These are phyloP conservation scores for Acrocalymma vagum DNA, from an alignment of 2,329 filamentous ascomycete genomes.

Conservation along the genomic window DNA sequence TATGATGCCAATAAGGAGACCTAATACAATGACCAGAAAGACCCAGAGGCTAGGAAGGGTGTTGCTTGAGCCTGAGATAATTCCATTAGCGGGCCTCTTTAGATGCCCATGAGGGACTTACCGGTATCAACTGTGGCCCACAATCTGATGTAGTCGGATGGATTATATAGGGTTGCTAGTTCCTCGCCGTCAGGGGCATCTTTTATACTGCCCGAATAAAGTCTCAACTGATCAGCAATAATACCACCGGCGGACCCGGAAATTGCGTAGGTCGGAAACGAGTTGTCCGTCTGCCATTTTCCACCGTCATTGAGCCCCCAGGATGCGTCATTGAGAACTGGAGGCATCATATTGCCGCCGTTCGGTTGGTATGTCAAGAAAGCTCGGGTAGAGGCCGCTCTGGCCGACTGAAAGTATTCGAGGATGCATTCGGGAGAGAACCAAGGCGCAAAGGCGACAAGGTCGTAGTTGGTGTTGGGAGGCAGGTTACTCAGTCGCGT, in stretches of 20 bases:
- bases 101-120: constrained; percentile 24
- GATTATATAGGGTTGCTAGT: constrained; percentile 48
- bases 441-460: constrained; percentile 90
- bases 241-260: constrained; percentile 70
- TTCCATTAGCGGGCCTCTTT: constrained; percentile 12
- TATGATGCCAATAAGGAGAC: constrained; percentile 74
- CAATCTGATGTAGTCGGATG: constrained; percentile 59
- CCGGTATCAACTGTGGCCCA: constrained; percentile 59
- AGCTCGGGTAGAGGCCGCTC: constrained; percentile 66
- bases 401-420: constrained; percentile 72
- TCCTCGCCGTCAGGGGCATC: constrained; percentile 49
- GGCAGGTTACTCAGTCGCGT: constrained; percentile 76
- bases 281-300: constrained; percentile 75
- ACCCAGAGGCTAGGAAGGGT: constrained; percentile 80
- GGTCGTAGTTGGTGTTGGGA: constrained; percentile 69
- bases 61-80: constrained; percentile 58
- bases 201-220: constrained; percentile 80
- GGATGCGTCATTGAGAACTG: constrained; percentile 66
- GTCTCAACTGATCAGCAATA: constrained; percentile 75
- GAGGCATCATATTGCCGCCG: constrained; percentile 65
- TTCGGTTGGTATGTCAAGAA: constrained; percentile 65
- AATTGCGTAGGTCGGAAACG: constrained; percentile 85
- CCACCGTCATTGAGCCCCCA: constrained; percentile 78
- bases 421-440: constrained; percentile 75
- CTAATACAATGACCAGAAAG: constrained; percentile 75